Evolutionary conservation across 805 yeast genomes (phyloP), one percentile per base, ranked within the genome.

Genomic region (Zygoascus flipseniorum): DNA sequence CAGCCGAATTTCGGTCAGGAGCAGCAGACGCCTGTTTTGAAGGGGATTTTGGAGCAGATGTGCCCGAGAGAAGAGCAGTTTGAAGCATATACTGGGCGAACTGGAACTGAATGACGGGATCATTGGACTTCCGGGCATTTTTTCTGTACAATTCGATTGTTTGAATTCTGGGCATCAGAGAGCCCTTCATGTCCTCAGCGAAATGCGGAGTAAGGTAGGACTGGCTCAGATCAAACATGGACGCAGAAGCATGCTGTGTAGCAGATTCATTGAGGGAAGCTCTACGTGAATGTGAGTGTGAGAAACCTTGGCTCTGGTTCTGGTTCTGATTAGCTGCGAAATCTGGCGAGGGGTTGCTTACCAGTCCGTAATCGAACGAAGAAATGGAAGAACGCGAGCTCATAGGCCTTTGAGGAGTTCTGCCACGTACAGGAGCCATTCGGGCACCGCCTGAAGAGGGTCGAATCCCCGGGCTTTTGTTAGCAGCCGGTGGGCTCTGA

Each of bases 21-120:
- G 47, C 50, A 35, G 56, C 48, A 32, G 53, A 43, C 28, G 28
- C 6, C 28, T 4, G 28, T 23, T 23, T 23, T 31, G 55, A 41
- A 16, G 23, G 44, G 23, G 43, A 14, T 32, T 51, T 43, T 32
- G 35, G 26, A 5, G 8, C 28, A 14, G 52, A 20, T 2, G 63
- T 54, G 26, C 62, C 62, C 8, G 68, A 61, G 26, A 65, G 55
- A 31, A 90, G 74, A 1, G 95, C 96, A 0, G 95, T 86, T 66
- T 87, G 92, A 50, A 89, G 71, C 83, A 87, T 83, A 67, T 86
- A 88, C 69, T 89, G 93, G 1, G 97, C 97, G 65, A 87, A 89
- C 63, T 89, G 89, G 68, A 89, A 88, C 60, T 89, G 77, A n/a
- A 88, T 84, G 18, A 79, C 81, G 0, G 96, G 95, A 63, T 92